Evolutionary conservation across 192 early-diverging fungal genomes (phyloP).

Genomic region (Gamsiella multidivaricata): DNA sequence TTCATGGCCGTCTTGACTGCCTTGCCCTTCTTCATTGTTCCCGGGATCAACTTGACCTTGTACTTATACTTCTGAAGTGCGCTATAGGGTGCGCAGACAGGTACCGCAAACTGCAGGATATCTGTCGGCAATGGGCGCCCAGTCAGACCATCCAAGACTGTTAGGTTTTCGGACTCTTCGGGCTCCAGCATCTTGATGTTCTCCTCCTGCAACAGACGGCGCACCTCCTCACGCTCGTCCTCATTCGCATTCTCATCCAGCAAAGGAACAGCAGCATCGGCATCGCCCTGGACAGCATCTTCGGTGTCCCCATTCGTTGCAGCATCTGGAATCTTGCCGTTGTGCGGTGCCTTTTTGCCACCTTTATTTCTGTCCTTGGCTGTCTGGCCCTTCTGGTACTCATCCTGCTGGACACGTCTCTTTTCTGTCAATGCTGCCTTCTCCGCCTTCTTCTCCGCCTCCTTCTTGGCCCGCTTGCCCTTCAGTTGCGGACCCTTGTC

Average conservation of each 20-base stretch:
- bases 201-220: constrained; percentile 67
- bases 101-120: constrained; percentile 84
- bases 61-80: constrained; percentile 91
- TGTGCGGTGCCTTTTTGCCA: constrained; percentile 30
- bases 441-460: constrained; percentile 60
- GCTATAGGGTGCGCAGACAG: constrained; percentile 93
- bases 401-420: constrained; percentile 38
- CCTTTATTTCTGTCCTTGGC: constrained; percentile 31
- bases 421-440: constrained; percentile 42
- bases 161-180: constrained; percentile 65
- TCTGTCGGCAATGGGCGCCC: constrained; percentile 82
- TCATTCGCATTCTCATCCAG: constrained; percentile 22
- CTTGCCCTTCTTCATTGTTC: constrained; percentile 92
- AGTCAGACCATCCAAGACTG: constrained; percentile 85
- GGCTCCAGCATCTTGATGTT: constrained; percentile 66
- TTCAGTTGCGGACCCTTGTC: constrained; percentile 77
- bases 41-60: constrained; percentile 93
- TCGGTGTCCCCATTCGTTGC: background rate
- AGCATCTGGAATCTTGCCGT: constrained; percentile 1
- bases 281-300: background rate
- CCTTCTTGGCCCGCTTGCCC: constrained; percentile 77
- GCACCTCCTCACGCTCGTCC: constrained; percentile 59
- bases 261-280: constrained; percentile 7
- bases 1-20: constrained; percentile 59
- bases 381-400: constrained; percentile 16